Percentiles rank a stretch among this genome's conserved stretches.
Evolutionary conservation across 768 basidiomycete genomes (phyloP).

Genomic region (Phanerochaete carnosa): DNA sequence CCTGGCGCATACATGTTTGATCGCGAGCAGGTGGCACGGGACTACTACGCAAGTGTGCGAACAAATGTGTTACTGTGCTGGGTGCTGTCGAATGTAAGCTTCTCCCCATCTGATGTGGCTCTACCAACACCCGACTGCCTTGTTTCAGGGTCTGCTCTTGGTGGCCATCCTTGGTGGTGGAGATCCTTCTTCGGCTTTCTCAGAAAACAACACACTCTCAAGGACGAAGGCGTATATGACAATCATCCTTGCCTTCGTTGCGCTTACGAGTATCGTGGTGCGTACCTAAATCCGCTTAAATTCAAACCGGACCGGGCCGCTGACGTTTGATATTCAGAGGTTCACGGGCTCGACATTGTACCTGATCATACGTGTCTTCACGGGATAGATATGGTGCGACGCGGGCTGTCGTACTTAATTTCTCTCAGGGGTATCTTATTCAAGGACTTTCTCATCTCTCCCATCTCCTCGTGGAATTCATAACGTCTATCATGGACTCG

Average conservation of each 20-base stretch:
- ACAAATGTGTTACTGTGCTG: constrained; percentile 80
- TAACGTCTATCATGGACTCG: no score
- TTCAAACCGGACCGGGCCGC: background rate
- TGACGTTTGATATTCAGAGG: constrained; percentile 34
- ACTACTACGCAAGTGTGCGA: constrained; percentile 85
- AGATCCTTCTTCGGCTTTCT: constrained; percentile 59
- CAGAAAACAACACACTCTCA: constrained; percentile 39
- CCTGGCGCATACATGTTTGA: constrained; percentile 34
- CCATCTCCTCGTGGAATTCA: background rate
- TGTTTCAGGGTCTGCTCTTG: constrained; percentile 59
- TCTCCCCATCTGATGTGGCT: background rate
- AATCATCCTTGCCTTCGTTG: constrained; percentile 79
- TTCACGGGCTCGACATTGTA: constrained; percentile 59
- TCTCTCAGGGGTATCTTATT: background rate
- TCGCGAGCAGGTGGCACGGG: constrained; percentile 70
- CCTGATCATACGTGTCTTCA: constrained; percentile 47
- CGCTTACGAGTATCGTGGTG: constrained; percentile 67
- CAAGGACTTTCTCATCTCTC: background rate
- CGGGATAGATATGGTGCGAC: constrained; percentile 31
- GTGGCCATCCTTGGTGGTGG: constrained; percentile 66
- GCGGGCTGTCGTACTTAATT: background rate
- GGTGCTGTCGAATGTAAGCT: constrained; percentile 78
- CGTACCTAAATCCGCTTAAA: constrained; percentile 14
- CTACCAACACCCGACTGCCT: background rate
- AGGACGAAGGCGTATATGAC: constrained; percentile 73